Percentiles rank a stretch among this genome's conserved stretches.
Conservation (phyloP, 139 green algal genomes). For the Closterium sp. region DNA sequence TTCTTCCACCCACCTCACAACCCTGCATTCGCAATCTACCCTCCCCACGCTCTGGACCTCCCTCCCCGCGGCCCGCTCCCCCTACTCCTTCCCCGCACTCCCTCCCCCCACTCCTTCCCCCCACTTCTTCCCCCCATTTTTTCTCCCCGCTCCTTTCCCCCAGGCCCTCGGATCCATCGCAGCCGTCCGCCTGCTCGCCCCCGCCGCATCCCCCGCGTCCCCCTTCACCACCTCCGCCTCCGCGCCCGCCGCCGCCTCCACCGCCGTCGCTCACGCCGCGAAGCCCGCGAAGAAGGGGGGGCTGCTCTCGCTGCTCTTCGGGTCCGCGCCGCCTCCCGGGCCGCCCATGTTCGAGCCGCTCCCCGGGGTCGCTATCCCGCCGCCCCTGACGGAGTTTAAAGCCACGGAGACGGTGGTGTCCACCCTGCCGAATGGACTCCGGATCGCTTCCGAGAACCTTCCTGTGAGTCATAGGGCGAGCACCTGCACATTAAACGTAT, state of each 20-base stretch:
- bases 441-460: constrained; percentile 81
- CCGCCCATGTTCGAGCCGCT: constrained; percentile 75
- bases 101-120: background rate
- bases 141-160: background rate
- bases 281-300: background rate
- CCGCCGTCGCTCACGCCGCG: background rate
- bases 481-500: too few species aligned
- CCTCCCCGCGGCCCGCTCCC: too few species aligned
- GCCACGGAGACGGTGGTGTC: constrained; percentile 74
- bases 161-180: background rate
- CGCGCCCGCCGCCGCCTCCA: background rate
- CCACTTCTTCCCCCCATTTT: background rate
- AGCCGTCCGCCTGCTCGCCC: background rate
- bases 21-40: too few species aligned
- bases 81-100: background rate
- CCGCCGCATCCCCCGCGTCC: background rate
- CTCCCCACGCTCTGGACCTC: too few species aligned
- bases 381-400: constrained; percentile 25
- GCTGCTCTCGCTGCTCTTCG: constrained; percentile 31
- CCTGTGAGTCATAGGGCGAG: constrained; percentile 60
- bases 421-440: constrained; percentile 79
- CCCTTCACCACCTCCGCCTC: background rate
- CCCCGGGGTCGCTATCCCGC: constrained; percentile 57
- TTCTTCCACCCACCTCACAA: too few species aligned
- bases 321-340: background rate